Base-by-base conservation (phyloP, 2,329 filamentous ascomycete genomes). In the Cercospora sp. region DNA sequence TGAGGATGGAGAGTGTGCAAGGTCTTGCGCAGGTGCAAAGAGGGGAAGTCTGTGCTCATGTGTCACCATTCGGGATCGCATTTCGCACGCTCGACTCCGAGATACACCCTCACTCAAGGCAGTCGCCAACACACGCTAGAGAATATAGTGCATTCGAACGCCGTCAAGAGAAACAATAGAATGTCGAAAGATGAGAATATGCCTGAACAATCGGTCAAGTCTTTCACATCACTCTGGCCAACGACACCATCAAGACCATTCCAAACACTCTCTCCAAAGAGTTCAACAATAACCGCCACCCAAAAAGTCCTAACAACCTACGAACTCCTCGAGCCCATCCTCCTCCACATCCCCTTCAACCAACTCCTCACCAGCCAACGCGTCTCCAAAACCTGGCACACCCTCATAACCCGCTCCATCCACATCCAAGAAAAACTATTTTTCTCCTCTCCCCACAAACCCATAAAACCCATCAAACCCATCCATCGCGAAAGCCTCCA, bases 321-420 rank as follows among this genome's bases (percentile, higher is more conserved):
- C 30, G 68, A 70, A 37, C 63, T 70, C 6, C 59, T 70, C 43
- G 68, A 70, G 55, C 40, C 63, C 7, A 66, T 66, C 43, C 59
- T 70, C 12, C 28, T 61, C 26, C 32, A 61, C 21, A 28, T 68
- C 28, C 60, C 66, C 10, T 61, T 63, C 43, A 61, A 63, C 18
- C 43, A 70, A 30, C 34, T 66, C 5, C 64, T 66, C 37, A 45
- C 24, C n/a, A 21, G 10, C 9, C 68, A 66, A 40, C 18, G 63
- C 53, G 59, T 68, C 32, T 68, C 61, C 10, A 32, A 40, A 16
- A 32, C 43, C 26, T 70, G 66, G 66, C 66, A 60, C 16, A 24
- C 37, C 16, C 28, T 68, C 28, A 65, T 68, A 21, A 62, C 53
- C 24, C 32, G 60, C 26, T 70, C 68, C 10, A n/a, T 57, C 3